phyloP scores from a whole-genome alignment of 148 eudicot genomes.

The Vaccinium darrowii region DNA sequence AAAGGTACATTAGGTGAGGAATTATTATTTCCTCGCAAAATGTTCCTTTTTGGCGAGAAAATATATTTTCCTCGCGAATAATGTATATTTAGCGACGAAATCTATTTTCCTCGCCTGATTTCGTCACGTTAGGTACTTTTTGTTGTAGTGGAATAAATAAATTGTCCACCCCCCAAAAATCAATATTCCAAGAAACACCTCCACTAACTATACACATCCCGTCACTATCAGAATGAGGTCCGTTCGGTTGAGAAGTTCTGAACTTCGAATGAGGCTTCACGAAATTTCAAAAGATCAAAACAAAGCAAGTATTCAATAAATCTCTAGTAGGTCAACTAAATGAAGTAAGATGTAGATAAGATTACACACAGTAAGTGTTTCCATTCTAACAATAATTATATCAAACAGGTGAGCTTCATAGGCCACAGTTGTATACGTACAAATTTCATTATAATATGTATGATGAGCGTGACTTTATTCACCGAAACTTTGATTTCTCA shows the following conservation, averaged over 20 bases:
- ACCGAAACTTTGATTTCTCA: no score
- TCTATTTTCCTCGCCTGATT: no score
- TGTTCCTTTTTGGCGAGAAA: no score
- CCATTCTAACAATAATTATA: background rate
- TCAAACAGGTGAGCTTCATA: constrained; percentile 11
- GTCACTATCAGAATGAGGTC: constrained; percentile 58
- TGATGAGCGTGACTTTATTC: no score
- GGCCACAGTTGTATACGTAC: background rate
- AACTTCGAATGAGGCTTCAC: constrained; percentile 76
- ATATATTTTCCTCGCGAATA: no score
- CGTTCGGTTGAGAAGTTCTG: constrained; percentile 82
- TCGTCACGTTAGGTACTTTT: no score
- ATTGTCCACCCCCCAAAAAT: constrained; percentile 73
- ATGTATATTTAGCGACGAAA: no score
- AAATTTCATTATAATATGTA: no score
- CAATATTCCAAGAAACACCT: constrained; percentile 68
- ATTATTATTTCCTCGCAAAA: no score
- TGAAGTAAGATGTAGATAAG: background rate
- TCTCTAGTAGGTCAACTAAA: background rate
- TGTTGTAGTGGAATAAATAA: background rate
- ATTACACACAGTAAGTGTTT: background rate
- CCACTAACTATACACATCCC: constrained; percentile 84
- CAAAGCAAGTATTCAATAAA: background rate
- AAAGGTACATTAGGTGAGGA: no score
- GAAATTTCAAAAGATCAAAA: background rate